These are phyloP conservation scores for Diaporthe nobilis DNA, from an alignment of 2,329 filamentous ascomycete species.

Conservation along the genomic window DNA sequence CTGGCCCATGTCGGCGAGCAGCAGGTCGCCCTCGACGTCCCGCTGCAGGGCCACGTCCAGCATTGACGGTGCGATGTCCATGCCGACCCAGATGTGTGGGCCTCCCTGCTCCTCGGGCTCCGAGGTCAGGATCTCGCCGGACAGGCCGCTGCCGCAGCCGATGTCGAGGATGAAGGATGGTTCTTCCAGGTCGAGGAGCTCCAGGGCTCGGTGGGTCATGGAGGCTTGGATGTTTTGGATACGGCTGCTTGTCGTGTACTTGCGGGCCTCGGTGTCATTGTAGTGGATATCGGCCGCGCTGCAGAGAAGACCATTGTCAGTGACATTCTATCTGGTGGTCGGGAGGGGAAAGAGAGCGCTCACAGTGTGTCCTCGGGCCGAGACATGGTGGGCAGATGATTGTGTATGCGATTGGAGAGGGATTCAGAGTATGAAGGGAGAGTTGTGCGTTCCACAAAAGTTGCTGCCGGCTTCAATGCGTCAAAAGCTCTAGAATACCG, in stretches of 20 bases:
- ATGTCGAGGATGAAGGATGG: constrained; percentile 94
- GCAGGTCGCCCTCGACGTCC: constrained; percentile 92
- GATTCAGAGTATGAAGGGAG: constrained; percentile 38
- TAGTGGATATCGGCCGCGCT: constrained; percentile 98
- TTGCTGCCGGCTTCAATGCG: background rate
- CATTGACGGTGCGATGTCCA: constrained; percentile 97
- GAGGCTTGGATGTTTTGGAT: constrained; percentile 95
- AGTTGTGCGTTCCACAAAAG: background rate
- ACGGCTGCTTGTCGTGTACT: constrained; percentile 96
- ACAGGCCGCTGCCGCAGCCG: constrained; percentile 96
- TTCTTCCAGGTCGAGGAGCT: constrained; percentile 84
- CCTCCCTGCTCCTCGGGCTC: constrained; percentile 79
- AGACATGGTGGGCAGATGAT: constrained; percentile 77
- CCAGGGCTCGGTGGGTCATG: constrained; percentile 94
- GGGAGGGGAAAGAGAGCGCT: constrained; percentile 49
- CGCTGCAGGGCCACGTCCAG: constrained; percentile 93
- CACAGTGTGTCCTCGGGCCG: constrained; percentile 96
- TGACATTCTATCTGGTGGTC: constrained; percentile 40
- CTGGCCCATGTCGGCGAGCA: constrained; percentile 95
- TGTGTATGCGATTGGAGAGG: background rate
- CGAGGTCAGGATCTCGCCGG: constrained; percentile 91
- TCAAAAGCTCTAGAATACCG: background rate
- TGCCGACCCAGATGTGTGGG: constrained; percentile 95
- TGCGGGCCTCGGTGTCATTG: constrained; percentile 93
- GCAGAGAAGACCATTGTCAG: constrained; percentile 43